Evolutionary conservation across 2,329 filamentous ascomycete species (phyloP), one percentile per base, ranked within the genome.

Genomic region (Akanthomyces muscarius): DNA sequence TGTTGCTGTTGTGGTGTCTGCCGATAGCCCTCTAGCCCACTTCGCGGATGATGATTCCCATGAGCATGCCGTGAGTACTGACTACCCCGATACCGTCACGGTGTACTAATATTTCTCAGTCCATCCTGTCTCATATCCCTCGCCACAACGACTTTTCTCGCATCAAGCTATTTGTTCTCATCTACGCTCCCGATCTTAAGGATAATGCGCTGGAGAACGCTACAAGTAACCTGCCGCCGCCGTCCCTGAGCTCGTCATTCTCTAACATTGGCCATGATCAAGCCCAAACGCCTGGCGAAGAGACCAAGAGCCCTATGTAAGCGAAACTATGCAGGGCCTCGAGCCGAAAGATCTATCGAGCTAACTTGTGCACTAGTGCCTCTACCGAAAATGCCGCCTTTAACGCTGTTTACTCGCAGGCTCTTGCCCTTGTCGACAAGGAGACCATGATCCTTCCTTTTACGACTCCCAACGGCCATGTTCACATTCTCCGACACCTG

Each of bases 401-500:
- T 80, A 89, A 90, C 72, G 87, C 89, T 0, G 80, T 97, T 7
- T 92, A 95, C 76, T 85, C 86, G 1, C 90, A 97, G 76, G 92
- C 92, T 3, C 80, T 90, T 47, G 78, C 82, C 1, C 82, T 97
- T 13, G 92, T 97, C 5, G 90, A 96, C 68, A 91, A 91, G 71
- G 89, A 95, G 50, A 88, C 85, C 50, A 92, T 92, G 84, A 89
- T 97, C 63, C 83, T 98, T 71, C 92, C 92, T 0, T 98, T 97
- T 72, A 95, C 89, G 13, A 91, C 91, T 0, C 78, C 84, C n/a
- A 88, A 86, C 33, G 93, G 93, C 52, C 91, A 95, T 72, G 84
- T 92, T 4, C 90, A 96, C 72, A 92, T 97, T 68, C 83, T 97
- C 33, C 89, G 91, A 58, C 91, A 97, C 73, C 81, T 98, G 7